Percentiles rank a stretch among this genome's conserved stretches.
phyloP scores from a whole-genome alignment of 495 filamentous ascomycete genomes.

The Podospora pseudopauciseta region DNA sequence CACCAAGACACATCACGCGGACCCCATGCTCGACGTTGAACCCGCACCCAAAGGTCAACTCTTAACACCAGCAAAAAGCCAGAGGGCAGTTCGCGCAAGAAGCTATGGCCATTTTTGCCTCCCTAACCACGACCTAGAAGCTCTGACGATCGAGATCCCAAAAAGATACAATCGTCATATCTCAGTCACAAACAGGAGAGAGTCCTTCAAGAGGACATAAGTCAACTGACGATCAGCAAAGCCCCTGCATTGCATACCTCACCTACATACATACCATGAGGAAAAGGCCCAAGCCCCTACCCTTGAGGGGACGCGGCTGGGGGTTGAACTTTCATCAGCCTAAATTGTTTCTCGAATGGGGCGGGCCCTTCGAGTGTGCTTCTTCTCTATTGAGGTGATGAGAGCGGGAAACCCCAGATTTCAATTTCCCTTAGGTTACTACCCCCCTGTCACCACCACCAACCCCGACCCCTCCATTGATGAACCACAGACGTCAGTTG shows the following conservation, averaged over 20 bases:
- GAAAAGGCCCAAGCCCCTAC: not conserved
- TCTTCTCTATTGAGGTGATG: not conserved
- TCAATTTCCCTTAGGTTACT: not conserved
- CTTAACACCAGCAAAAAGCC: not conserved
- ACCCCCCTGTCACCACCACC: not conserved
- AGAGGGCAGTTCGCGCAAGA: not conserved
- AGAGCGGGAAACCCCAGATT: constrained; percentile 21
- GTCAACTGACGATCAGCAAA: not conserved
- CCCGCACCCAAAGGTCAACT: not conserved
- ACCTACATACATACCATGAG: no score
- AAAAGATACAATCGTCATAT: not conserved
- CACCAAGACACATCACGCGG: not conserved
- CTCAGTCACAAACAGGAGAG: not conserved
- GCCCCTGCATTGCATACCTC: not conserved
- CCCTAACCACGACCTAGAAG: not conserved
- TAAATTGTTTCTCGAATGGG: constrained; percentile 1
- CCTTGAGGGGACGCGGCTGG: not conserved
- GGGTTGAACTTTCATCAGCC: constrained; percentile 6
- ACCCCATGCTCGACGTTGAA: not conserved
- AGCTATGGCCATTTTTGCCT: not conserved
- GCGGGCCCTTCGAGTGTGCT: not conserved
- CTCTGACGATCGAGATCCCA: not conserved
- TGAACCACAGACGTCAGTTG: not conserved
- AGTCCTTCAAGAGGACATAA: not conserved
- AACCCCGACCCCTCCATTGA: not conserved